Percentiles rank a stretch among this genome's conserved stretches.
These are phyloP conservation scores for Truncatella angustata DNA, from an alignment of 2,329 filamentous ascomycete genomes.

Conservation along the genomic window DNA sequence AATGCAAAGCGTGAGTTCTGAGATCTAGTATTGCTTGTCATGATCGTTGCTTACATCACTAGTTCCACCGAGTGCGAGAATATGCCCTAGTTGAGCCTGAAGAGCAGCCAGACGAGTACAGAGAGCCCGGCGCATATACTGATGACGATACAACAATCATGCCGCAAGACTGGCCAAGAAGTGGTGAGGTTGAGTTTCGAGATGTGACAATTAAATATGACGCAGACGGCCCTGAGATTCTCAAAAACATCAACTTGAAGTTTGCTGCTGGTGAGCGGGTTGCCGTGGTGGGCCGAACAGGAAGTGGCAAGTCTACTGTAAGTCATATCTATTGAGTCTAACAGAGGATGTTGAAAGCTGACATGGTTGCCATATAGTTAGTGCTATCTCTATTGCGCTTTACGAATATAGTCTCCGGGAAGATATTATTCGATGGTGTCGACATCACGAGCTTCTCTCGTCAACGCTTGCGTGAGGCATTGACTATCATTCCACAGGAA, in stretches of 20 bases:
- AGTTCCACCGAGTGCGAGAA: slow-evolving; percentile 50
- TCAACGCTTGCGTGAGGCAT: slow-evolving; percentile 47
- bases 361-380: slow-evolving; percentile 29
- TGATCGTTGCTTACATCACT: neutral
- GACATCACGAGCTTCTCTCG: slow-evolving; percentile 53
- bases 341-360: neutral
- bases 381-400: slow-evolving; percentile 55
- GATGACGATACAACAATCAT: slow-evolving; percentile 37
- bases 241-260: slow-evolving; percentile 48
- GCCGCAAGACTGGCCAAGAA: slow-evolving; percentile 43
- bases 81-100: slow-evolving; percentile 46
- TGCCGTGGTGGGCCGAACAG: slow-evolving; percentile 77
- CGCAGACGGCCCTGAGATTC: slow-evolving; percentile 43
- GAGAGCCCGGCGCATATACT: slow-evolving; percentile 37
- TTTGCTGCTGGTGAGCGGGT: slow-evolving; percentile 69
- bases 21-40: neutral
- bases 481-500: slow-evolving; percentile 60
- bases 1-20: slow-evolving; percentile 48
- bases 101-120: slow-evolving; percentile 40
- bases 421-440: slow-evolving; percentile 54
- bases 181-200: slow-evolving; percentile 49
- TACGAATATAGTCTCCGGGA: slow-evolving; percentile 48
- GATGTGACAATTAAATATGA: slow-evolving; percentile 50
- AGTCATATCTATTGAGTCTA: slow-evolving; percentile 19
- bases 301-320: slow-evolving; percentile 81